Evolutionary conservation across 805 yeast genomes (phyloP).

Genomic region (Osmozyma mogii): DNA sequence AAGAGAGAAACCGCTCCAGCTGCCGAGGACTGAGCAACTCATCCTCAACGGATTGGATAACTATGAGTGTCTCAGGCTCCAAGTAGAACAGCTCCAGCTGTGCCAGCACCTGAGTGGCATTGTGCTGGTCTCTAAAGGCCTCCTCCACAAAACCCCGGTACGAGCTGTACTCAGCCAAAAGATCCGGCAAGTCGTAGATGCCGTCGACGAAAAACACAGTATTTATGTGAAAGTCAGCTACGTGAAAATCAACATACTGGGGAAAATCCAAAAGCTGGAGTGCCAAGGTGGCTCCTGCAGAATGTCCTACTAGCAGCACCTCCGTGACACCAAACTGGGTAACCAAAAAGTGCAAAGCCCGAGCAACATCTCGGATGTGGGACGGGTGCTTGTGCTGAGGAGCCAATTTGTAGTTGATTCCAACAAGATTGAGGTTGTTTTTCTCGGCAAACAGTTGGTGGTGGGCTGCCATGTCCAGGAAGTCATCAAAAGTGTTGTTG

Average conservation of each 20-base stretch:
- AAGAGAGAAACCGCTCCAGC: slow-evolving; percentile 29
- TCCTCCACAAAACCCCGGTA: slow-evolving; percentile 50
- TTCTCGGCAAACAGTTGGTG: slow-evolving; percentile 1
- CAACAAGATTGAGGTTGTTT: slow-evolving; percentile 16
- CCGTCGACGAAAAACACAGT: slow-evolving; percentile 53
- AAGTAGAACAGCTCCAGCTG: not conserved
- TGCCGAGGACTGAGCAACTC: slow-evolving; percentile 55
- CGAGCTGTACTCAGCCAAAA: slow-evolving; percentile 46
- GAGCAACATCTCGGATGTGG: slow-evolving; percentile 49
- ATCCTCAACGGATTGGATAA: slow-evolving; percentile 59
- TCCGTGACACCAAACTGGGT: slow-evolving; percentile 12
- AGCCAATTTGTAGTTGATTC: slow-evolving; percentile 56
- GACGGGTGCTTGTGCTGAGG: slow-evolving; percentile 56
- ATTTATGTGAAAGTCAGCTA: slow-evolving; percentile 1
- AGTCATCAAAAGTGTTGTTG: slow-evolving; percentile 51
- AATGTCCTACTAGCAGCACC: slow-evolving; percentile 54
- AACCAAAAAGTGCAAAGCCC: slow-evolving; percentile 26
- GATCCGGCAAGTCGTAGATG: slow-evolving; percentile 46
- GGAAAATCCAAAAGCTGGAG: slow-evolving; percentile 31
- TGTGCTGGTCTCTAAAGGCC: slow-evolving; percentile 38
- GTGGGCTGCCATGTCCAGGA: slow-evolving; percentile 22
- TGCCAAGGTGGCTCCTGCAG: slow-evolving; percentile 69
- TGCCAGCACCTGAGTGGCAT: slow-evolving; percentile 21
- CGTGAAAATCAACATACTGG: not conserved
- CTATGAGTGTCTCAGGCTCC: slow-evolving; percentile 16